A percentile compares a stretch with the other conserved stretches of the same genome.
These are phyloP conservation scores for Mesotaenium endlicherianum DNA, from an alignment of 139 green algal species.

Conservation along the genomic window DNA sequence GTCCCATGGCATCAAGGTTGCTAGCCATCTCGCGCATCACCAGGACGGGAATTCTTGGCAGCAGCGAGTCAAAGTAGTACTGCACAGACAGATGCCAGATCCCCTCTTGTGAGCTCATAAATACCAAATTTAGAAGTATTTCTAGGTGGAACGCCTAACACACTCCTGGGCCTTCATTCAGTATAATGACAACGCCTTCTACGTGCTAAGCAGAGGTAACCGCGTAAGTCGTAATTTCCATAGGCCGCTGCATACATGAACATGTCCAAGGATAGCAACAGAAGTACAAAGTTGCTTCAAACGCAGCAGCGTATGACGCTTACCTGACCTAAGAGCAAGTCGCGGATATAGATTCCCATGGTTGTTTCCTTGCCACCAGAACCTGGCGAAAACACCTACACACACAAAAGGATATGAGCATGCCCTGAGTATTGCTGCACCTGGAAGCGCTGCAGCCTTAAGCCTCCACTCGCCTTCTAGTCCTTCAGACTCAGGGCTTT, in stretches of 20 bases:
- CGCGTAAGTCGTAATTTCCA: too few species aligned
- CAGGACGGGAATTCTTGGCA: slow-evolving; percentile 88
- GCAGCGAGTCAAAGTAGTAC: slow-evolving; percentile 98
- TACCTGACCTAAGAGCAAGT: slow-evolving; percentile 79
- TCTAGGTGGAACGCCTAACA: not conserved
- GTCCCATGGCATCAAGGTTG: slow-evolving; percentile 63
- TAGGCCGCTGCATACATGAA: too few species aligned
- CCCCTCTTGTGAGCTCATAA: not conserved
- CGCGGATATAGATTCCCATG: slow-evolving; percentile 79
- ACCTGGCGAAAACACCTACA: slow-evolving; percentile 47
- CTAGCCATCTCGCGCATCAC: slow-evolving; percentile 72
- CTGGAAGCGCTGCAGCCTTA: too few species aligned
- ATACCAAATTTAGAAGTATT: not conserved
- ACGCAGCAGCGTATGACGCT: too few species aligned
- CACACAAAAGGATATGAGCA: not conserved
- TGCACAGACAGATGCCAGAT: slow-evolving; percentile 53
- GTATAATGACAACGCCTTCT: too few species aligned
- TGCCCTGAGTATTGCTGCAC: too few species aligned
- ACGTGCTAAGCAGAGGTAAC: too few species aligned
- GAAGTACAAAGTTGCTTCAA: not conserved
- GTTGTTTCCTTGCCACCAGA: slow-evolving; percentile 66
- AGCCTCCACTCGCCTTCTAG: too few species aligned
- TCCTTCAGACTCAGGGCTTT: too few species aligned
- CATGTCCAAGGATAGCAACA: not conserved
- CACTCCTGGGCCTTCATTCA: too few species aligned